Base-by-base conservation (phyloP, 192 early-diverging fungal species). In the Rhizophlyctis rosea region DNA sequence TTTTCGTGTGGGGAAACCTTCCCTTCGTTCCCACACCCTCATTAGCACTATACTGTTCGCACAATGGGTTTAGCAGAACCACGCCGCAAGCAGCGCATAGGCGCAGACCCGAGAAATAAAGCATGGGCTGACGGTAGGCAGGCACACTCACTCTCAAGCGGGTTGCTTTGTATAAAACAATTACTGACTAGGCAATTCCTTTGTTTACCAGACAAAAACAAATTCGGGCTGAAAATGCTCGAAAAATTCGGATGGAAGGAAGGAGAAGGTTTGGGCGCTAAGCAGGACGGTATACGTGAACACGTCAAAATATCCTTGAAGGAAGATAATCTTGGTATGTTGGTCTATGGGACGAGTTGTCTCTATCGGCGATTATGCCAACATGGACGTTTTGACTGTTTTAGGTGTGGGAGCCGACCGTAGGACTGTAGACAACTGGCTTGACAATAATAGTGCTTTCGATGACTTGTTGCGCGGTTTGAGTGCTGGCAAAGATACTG, bases 221-320 rank as follows among this genome's bases (percentile, higher is more conserved):
- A 91, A 54, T 91, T 91, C 72, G 95, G 96, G 34, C 87, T 88
- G 71, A 86, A 86, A 55, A 90, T 98, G 88, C 81, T 98, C 47
- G 73, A 86, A 60, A 94, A 95, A 65, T 95, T 98, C 94, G 96
- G 96, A 0, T 98, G 96, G 96, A 70, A 76, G 23, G 90, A 89
- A 30, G 94, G 94, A 36, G 94, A 92, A 61, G 96, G 96, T 13
- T 79, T 98, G 1, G 96, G 96, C 11, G 75, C 77, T 24, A 89
- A 95, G 53, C 89, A 92, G 67, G 86, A 93, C 64, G 96, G 96
- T 59, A 68, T 71, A 36, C 79, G 80, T 47, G 87, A 91, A 39
- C 89, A 98, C 65, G 82, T 98, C 57, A 93, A 92, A 71, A 88
- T 95, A 52, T 76, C 77, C 44, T 70, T 91, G 30, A 98, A 97